Base-by-base conservation (phyloP, 768 basidiomycete species). In the Hydnum rufescens region DNA sequence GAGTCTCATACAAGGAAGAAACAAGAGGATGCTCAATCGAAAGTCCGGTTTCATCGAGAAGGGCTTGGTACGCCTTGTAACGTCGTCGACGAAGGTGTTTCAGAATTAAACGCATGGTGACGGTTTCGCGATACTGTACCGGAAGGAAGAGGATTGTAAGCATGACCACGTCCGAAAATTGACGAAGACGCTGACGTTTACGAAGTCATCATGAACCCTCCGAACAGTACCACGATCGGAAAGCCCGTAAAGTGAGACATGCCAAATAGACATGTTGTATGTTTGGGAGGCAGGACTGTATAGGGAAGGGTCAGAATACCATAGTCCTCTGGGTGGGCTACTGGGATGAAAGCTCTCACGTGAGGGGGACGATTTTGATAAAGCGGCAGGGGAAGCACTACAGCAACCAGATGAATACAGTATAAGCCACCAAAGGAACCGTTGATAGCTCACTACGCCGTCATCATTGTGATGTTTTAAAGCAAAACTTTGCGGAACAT, bases 221-320 rank as follows among this genome's bases (percentile, higher is more conserved):
- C 77, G 72, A n/a, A 87, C 77, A 44, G 30, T 8, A 25, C 44
- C 22, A 47, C 71, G 65, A 23, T 82, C 75, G 1, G 60, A 64
- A 29, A 81, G 74, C 1, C 84, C 85, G 3, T 68, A 64, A 52
- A 87, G 57, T 1, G 77, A 63, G 26, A 86, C 68, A 57, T 79
- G 70, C 85, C 85, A 88, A 51, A 88, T 77, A 1, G 84, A 85
- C 23, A 76, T 76, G 59, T 86, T 82, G 60, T 80, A 87, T 58
- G 74, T 78, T 55, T 72, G 76, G 1, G 72, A 74, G 62, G 84
- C 79, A 3, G 80, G 77, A 34, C 84, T 85, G 51, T 36, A 4
- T 28, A 29, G 48, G 23, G 42, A 42, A 32, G 39, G n/a, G 6
- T 25, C 30, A 54, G 5, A 42, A 23, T 49, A 34, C 29, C 18